Base-by-base conservation (phyloP, 2,329 filamentous ascomycete genomes). In the Fusarium verticillioides region DNA sequence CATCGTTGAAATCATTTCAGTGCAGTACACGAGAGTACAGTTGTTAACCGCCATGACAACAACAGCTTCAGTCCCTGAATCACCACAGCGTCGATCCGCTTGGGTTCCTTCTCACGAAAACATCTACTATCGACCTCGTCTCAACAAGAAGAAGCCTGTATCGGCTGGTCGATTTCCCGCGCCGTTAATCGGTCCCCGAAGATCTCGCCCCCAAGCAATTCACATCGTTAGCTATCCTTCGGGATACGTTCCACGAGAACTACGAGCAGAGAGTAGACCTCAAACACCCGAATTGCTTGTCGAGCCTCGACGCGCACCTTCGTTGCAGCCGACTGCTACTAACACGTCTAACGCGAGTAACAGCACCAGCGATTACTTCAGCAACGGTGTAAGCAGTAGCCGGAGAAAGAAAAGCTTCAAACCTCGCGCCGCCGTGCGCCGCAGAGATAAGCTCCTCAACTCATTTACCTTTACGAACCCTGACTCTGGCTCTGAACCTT, bases 181-280 rank as follows among this genome's bases (percentile, higher is more conserved):
- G 47, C 83, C 83, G 40, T 79, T 82, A 43, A 84, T 84, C 70
- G 81, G 81, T 49, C 81, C 83, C 43, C 79, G 83, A 54, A 78
- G 83, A 70, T 77, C 80, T 40, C 79, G 83, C 40, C 83, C 82
- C 16, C 83, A 84, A 72, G 79, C 83, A 42, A 84, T 84, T 62
- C 83, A 84, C 78, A 83, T 84, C 60, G 74, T 84, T 68, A 84
- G 82, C 34, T 84, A 82, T 61, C 83, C 83, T 7, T 75, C 82
- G 5, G 83, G 83, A 60, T 84, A 84, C 77, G 79, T 86, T 30
- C 85, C 85, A 23, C 81, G 82, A 65, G 85, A 87, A 64, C 75
- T 87, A 49, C 82, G 84, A 37, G 73, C 61, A 59, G 65, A 63
- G 34, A 74, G 67, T 40, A 74, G 69, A 52, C 66, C 75, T 44